Base-by-base conservation (phyloP, 768 basidiomycete species). In the Amanita rubescens region DNA sequence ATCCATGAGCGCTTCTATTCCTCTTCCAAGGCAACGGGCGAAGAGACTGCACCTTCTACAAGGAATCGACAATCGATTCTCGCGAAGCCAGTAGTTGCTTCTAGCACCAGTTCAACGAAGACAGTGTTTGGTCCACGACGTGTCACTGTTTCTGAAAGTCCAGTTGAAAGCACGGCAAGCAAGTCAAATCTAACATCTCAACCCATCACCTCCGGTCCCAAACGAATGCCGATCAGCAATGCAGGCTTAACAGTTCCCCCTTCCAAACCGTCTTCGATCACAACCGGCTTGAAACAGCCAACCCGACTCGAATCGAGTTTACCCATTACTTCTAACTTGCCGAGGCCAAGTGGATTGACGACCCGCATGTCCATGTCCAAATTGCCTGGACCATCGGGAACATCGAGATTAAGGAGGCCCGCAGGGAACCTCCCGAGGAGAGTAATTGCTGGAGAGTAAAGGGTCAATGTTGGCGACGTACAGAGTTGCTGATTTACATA, bases 81-180 rank as follows among this genome's bases (percentile, higher is more conserved):
- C 19, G 12, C 47, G 7, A 55, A 48, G 20, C 24, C 27, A 14
- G 20, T 25, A 12, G 15, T 35, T n/a, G 24, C 12, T 19, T 7
- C 48, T 14, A 35, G 59, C 60, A 32, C 57, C 49, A 37, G 39
- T 49, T 15, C 49, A 32, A 39, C 58, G 41, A 61, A 30, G 12
- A 24, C 55, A 25, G 57, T 49, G 12, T 57, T 59, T 47, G 73
- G 73, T 14, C 71, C 74, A 35, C 66, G 70, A 50, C 68, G 76
- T 25, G 63, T 75, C 51, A 63, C 65, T 8, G 58, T 67, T 34
- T 41, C 54, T 42, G 59, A 61, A 12, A 49, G 48, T 17, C 34
- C 30, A 54, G 57, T 17, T 30, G 51, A 32, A 55, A 41, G 22
- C 2, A 20, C 42, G 22, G 41, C 34, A 45, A 20, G 5, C 41